Conservation (phyloP, 108 stramenopile species). For the Mediolabrus comicus region DNA sequence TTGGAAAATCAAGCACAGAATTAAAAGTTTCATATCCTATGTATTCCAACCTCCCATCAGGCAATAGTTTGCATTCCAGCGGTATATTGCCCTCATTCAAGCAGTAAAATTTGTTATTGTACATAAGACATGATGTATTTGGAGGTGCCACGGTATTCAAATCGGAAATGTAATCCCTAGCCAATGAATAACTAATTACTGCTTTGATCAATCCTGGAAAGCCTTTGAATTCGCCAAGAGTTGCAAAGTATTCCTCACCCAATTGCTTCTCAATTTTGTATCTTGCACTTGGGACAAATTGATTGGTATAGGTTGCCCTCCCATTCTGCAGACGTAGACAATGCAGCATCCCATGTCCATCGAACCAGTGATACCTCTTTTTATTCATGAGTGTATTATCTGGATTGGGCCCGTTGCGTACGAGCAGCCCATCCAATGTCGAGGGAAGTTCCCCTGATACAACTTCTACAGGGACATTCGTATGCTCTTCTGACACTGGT, state of each 20-base stretch:
- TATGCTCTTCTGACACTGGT: conserved; percentile 39
- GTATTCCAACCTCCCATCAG: conserved; percentile 37
- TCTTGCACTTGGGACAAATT: conserved; percentile 38
- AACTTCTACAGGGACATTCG: conserved; percentile 24
- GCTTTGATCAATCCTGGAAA: conserved; percentile 36
- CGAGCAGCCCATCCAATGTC: conserved; percentile 25
- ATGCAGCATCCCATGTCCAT: conserved; percentile 36
- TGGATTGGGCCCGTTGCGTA: conserved; percentile 47
- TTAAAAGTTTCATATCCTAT: conserved; percentile 38
- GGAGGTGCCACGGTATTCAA: conserved; percentile 21
- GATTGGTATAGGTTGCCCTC: conserved; percentile 40
- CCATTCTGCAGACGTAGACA: conserved; percentile 16
- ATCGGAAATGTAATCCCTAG: conserved; percentile 29
- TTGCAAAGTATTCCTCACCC: conserved; percentile 38
- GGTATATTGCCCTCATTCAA: conserved; percentile 41
- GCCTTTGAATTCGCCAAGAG: conserved; percentile 33
- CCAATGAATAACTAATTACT: conserved; percentile 12
- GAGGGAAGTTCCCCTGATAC: conserved; percentile 38
- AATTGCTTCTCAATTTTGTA: conserved; percentile 38
- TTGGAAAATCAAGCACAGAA: conserved; percentile 37
- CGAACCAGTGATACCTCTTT: conserved; percentile 50
- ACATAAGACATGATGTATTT: conserved; percentile 37
- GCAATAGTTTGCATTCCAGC: conserved; percentile 28
- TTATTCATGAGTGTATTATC: conserved; percentile 18
- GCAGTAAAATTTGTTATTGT: conserved; percentile 44